Percentiles rank a stretch among this genome's conserved stretches.
Conservation (phyloP, 1,284 basidiomycete genomes). For the Rhodotorula mucilaginosa region DNA sequence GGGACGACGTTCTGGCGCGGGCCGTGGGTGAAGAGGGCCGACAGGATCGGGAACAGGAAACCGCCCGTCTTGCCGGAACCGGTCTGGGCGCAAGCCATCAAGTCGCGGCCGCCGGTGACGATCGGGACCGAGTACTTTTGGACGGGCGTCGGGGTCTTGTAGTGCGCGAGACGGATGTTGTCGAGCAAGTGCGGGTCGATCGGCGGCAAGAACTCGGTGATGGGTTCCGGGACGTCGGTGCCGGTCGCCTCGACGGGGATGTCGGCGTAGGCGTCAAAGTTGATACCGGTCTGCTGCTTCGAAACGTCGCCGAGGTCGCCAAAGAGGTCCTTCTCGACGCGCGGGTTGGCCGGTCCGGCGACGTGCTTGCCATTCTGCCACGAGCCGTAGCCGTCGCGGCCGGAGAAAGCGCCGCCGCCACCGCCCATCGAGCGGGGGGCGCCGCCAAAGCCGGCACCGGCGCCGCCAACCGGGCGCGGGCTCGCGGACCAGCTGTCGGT, state of each 20-base stretch:
- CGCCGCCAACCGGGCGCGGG: slow-evolving; percentile 26
- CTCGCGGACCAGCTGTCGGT: slow-evolving; percentile 19
- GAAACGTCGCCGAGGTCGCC: slow-evolving; percentile 76
- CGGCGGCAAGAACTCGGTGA: slow-evolving; percentile 83
- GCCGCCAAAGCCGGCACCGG: slow-evolving; percentile 13
- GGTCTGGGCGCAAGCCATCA: slow-evolving; percentile 99
- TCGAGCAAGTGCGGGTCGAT: slow-evolving; percentile 90
- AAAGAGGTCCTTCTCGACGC: slow-evolving; percentile 93
- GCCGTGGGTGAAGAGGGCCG: slow-evolving; percentile 83
- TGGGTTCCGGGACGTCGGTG: slow-evolving; percentile 88
- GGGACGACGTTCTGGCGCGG: slow-evolving; percentile 67
- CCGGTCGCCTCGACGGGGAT: slow-evolving; percentile 99
- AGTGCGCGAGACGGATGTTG: slow-evolving; percentile 90
- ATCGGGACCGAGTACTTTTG: slow-evolving; percentile 99
- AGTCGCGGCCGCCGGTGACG: slow-evolving; percentile 81
- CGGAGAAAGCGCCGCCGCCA: slow-evolving; percentile 34
- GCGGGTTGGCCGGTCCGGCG: slow-evolving; percentile 72
- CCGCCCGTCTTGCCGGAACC: slow-evolving; percentile 99
- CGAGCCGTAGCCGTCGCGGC: slow-evolving; percentile 57
- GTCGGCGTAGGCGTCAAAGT: slow-evolving; percentile 99
- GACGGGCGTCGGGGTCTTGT: slow-evolving; percentile 93
- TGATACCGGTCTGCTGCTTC: slow-evolving; percentile 84
- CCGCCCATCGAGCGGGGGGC: slow-evolving; percentile 4
- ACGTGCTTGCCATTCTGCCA: slow-evolving; percentile 92
- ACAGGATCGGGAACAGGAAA: slow-evolving; percentile 98